phyloP scores from a whole-genome alignment of 2,329 filamentous ascomycete genomes.

The Lachnellula subtilissima region DNA sequence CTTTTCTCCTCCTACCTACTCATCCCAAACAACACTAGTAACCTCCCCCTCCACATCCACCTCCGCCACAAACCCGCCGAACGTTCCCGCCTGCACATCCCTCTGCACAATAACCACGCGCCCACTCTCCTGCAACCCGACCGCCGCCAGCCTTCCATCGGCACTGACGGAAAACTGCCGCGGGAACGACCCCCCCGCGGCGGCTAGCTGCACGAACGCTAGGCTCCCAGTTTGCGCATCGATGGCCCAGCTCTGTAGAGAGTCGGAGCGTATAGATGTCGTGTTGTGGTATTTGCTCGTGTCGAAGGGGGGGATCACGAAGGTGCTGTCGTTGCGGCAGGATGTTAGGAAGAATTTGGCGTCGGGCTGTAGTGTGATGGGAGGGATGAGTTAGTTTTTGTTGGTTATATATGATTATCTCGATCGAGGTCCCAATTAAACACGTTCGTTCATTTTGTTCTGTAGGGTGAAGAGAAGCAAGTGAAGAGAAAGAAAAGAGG shows the following conservation, averaged over 20 bases:
- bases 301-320: constrained; percentile 45
- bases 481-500: too few species aligned
- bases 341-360: constrained; percentile 61
- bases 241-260: constrained; percentile 59
- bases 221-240: constrained; percentile 41
- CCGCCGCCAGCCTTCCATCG: constrained; percentile 40
- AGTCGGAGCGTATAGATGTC: constrained; percentile 52
- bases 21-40: constrained; percentile 29
- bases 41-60: constrained; percentile 22
- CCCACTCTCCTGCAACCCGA: constrained; percentile 39
- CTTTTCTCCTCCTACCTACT: constrained; percentile 9
- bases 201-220: constrained; percentile 37
- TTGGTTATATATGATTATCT: too few species aligned
- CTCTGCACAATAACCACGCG: constrained; percentile 39
- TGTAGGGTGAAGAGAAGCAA: neutral
- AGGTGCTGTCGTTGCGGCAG: constrained; percentile 58
- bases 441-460: constrained; percentile 4
- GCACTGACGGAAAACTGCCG: constrained; percentile 45
- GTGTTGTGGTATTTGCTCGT: constrained; percentile 30
- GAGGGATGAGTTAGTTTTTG: too few species aligned
- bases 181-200: constrained; percentile 42
- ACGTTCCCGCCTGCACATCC: constrained; percentile 37
- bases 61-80: constrained; percentile 31
- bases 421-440: too few species aligned
- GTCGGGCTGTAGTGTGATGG: constrained; percentile 42